Evolutionary conservation across 2,329 filamentous ascomycete genomes (phyloP).

Genomic region (Teratosphaeria nubilosa): DNA sequence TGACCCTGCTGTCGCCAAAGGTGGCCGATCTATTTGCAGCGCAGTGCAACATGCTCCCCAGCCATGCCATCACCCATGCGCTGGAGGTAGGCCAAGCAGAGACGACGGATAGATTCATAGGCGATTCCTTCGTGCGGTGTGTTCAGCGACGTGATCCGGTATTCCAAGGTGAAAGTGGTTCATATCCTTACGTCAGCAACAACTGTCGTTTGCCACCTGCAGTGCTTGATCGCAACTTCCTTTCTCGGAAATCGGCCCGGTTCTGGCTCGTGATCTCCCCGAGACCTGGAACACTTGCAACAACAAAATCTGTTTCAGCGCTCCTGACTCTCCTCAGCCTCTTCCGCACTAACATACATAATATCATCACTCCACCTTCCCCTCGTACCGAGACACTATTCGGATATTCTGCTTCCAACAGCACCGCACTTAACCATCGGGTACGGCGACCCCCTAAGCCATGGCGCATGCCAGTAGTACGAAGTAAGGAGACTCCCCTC

Average conservation of each 20-base stretch:
- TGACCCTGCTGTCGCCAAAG: too few species aligned
- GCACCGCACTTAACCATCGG: background rate
- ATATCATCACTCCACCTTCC: background rate
- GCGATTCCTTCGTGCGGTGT: too few species aligned
- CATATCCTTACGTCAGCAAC: background rate
- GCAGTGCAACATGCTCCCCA: too few species aligned
- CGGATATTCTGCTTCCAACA: background rate
- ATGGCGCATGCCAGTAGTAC: background rate
- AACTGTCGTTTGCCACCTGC: background rate
- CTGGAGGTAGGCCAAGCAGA: too few species aligned
- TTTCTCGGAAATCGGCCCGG: background rate
- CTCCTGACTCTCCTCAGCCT: background rate
- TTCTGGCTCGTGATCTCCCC: background rate
- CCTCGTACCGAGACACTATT: background rate
- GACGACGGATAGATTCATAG: too few species aligned
- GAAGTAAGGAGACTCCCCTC: background rate
- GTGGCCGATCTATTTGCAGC: too few species aligned
- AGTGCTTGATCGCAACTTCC: background rate
- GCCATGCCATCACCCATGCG: too few species aligned
- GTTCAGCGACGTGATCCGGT: background rate
- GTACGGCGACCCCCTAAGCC: background rate
- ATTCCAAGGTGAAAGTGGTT: background rate
- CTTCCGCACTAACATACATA: background rate
- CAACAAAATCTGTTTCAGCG: background rate
- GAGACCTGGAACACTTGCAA: background rate